Conservation (phyloP, 2,329 filamentous ascomycete species). For the Cercospora sp. region DNA sequence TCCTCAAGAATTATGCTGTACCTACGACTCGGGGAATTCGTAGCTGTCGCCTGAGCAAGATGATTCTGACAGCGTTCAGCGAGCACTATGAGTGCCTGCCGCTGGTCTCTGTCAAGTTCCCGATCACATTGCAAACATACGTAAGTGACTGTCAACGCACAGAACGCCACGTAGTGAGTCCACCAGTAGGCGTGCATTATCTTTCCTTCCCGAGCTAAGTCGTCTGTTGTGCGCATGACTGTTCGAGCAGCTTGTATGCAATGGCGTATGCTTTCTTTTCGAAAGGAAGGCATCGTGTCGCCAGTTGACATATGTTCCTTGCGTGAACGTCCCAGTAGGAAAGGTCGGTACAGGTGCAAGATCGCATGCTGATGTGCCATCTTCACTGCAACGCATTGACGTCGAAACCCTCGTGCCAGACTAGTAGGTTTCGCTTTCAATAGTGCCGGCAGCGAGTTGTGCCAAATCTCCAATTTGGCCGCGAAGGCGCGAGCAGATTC, state of each 20-base stretch:
- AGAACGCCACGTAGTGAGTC: neutral
- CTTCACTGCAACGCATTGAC: conserved; percentile 37
- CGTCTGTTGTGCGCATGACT: neutral
- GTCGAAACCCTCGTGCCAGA: conserved; percentile 45
- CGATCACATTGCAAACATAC: neutral
- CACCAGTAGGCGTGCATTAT: neutral
- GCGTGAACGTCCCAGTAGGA: conserved; percentile 27
- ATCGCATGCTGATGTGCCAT: conserved; percentile 40
- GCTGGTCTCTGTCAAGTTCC: neutral
- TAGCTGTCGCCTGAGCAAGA: neutral
- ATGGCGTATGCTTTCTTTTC: neutral
- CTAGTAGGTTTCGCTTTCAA: neutral
- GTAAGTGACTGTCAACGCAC: neutral
- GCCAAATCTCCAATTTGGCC: neutral
- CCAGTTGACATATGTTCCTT: neutral
- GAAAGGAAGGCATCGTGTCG: neutral
- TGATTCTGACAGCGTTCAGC: neutral
- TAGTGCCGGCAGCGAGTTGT: neutral
- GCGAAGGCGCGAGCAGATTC: neutral
- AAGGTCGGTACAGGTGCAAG: conserved; percentile 40
- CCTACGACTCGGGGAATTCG: neutral
- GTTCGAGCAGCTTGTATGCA: neutral
- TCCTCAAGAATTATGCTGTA: neutral
- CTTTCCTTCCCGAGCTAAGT: neutral
- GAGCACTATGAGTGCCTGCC: neutral